Evolutionary conservation across 1,284 basidiomycete species (phyloP), one percentile per base, ranked within the genome.

Genomic region (Leccinum griseonigrum): DNA sequence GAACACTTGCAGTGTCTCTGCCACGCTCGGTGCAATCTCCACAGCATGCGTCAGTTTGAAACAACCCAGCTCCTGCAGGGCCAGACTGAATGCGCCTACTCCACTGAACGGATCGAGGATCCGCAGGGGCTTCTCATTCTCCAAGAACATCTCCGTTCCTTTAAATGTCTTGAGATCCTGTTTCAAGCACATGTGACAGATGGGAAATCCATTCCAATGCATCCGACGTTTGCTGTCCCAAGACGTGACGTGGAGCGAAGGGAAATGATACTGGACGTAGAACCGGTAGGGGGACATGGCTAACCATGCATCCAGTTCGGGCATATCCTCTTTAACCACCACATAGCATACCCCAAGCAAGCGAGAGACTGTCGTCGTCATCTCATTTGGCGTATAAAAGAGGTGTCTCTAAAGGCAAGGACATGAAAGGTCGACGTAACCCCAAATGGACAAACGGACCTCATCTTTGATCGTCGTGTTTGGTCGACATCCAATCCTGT

Each of bases 21-120:
- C 85, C n/a, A 90, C 87, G 67, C 87, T 89, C 0, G 88, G 87
- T 36, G 81, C 78, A 29, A 89, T 85, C 65, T 92, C 90, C 40
- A 90, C 73, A 0, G 86, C 81, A 76, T 90, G 85, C 0, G 83
- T 85, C 2, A 88, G 69, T 63, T 83, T 79, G 57, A 91, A 66
- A 54, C 79, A 81, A 0, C 81, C 77, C 51, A 79, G 76, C 36
- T 82, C 75, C 18, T 81, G 79, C 71, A 90, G 73, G 0, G 83
- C 87, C 26, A 81, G 70, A 51, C 80, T 81, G 67, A 92, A 88
- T 9, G 87, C 84, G 11, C 87, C 87, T 5, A 81, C 80, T 7
- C 90, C 90, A 11, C 78, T 83, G 66, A 90, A 91, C 0, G 87
- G 76, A 72, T 91, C 89, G 29, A 91, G 75, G 1, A 80, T 76